Evolutionary conservation across 129 eudicot genomes (phyloP).

Genomic region (Flaveria ramosissima): DNA sequence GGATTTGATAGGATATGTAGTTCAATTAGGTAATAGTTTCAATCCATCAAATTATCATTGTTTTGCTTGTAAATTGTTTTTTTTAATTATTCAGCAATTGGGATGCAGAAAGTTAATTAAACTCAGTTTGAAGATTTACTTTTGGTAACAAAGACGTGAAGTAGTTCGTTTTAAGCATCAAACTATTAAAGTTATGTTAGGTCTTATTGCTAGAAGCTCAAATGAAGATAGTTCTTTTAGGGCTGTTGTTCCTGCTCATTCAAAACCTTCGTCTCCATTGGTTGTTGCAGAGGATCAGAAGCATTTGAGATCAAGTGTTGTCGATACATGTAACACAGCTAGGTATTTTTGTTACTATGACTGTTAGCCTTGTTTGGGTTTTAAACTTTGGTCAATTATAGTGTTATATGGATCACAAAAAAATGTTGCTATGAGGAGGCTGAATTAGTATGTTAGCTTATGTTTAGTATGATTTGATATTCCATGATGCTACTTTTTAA

Average conservation of each 20-base stretch:
- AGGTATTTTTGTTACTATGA: conserved; percentile 47
- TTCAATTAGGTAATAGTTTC: conserved; percentile 26
- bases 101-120: conserved; percentile 10
- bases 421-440: not conserved
- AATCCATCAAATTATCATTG: conserved; percentile 21
- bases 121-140: not conserved
- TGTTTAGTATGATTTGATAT: conserved; percentile 21
- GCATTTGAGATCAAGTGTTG: conserved; percentile 53
- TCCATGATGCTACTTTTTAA: conserved; percentile 22
- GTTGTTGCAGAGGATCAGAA: conserved; percentile 63
- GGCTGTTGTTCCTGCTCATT: conserved; percentile 52
- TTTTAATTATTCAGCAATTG: conserved; percentile 17
- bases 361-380: not conserved
- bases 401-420: not conserved
- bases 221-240: conserved; percentile 65
- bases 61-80: conserved; percentile 23
- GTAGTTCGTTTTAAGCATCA: too few relatives aligned
- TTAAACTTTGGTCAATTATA: not conserved
- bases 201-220: conserved; percentile 44
- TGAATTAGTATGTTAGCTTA: not conserved
- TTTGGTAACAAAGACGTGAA: conserved; percentile 27
- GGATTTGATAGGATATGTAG: conserved; percentile 23
- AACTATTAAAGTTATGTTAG: too few relatives aligned
- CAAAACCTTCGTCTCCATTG: conserved; percentile 48
- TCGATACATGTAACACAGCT: conserved; percentile 61